Conservation (phyloP, 192 early-diverging fungal genomes). For the Haplosporangium gracile region DNA sequence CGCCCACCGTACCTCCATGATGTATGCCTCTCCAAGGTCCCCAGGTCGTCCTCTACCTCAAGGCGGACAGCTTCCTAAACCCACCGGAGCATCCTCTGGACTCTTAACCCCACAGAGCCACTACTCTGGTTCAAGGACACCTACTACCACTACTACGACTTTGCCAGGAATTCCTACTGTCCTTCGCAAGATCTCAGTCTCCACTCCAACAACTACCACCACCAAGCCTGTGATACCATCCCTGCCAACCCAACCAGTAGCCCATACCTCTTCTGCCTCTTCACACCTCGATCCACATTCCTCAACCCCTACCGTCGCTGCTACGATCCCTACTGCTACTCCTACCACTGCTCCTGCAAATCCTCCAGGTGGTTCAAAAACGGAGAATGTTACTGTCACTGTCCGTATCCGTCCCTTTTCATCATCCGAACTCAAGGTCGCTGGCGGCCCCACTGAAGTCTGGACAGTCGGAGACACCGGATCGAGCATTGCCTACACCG, state of each 20-base stretch:
- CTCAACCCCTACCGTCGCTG: neutral
- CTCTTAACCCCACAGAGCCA: neutral
- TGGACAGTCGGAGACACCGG: constrained; percentile 55
- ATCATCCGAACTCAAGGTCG: constrained; percentile 64
- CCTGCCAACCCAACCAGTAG: neutral
- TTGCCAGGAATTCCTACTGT: neutral
- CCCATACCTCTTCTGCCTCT: neutral
- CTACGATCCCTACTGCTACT: neutral
- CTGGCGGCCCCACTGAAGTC: constrained; percentile 59
- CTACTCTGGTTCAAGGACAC: neutral
- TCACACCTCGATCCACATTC: neutral
- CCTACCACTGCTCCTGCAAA: neutral
- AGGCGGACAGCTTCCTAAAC: constrained; percentile 17
- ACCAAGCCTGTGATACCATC: constrained; percentile 22
- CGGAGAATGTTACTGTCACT: constrained; percentile 75
- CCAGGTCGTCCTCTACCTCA: constrained; percentile 9
- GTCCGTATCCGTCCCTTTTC: constrained; percentile 81
- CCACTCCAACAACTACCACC: neutral
- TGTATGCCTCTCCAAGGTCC: constrained; percentile 9
- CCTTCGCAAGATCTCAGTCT: constrained; percentile 19
- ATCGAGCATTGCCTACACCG: constrained; percentile 32
- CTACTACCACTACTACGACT: neutral
- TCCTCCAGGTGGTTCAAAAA: constrained; percentile 15
- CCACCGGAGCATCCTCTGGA: neutral
- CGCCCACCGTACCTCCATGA: constrained; percentile 31